A percentile compares a stretch with the other conserved stretches of the same genome.
These are phyloP conservation scores for Davidsoniella virescens DNA, from an alignment of 2,329 filamentous ascomycete genomes.

Conservation along the genomic window DNA sequence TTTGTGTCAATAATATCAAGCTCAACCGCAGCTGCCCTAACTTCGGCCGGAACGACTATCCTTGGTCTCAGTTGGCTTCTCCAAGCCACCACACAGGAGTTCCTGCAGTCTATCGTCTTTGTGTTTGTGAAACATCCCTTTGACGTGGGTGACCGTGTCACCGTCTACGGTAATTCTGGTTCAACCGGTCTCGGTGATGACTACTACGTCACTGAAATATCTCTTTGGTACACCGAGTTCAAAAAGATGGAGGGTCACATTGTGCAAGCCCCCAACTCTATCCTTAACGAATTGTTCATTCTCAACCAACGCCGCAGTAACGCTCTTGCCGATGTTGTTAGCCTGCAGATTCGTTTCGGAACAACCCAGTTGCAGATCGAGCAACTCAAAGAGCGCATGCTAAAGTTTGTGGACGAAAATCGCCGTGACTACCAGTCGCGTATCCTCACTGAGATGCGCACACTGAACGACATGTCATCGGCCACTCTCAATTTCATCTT, in stretches of 20 bases:
- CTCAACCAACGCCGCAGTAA: slow-evolving; percentile 87
- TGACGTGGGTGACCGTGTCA: slow-evolving; percentile 85
- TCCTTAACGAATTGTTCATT: slow-evolving; percentile 85
- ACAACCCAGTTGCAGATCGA: slow-evolving; percentile 74
- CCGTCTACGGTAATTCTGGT: slow-evolving; percentile 80
- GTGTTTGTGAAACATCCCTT: slow-evolving; percentile 97
- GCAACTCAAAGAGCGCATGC: slow-evolving; percentile 58
- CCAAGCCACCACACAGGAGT: slow-evolving; percentile 83
- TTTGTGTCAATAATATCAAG: slow-evolving; percentile 81
- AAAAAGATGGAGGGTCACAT: slow-evolving; percentile 98
- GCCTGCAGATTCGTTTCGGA: slow-evolving; percentile 74
- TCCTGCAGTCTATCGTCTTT: slow-evolving; percentile 84
- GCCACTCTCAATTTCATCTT: slow-evolving; percentile 86
- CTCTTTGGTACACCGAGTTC: slow-evolving; percentile 86
- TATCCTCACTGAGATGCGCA: slow-evolving; percentile 69
- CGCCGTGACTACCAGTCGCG: slow-evolving; percentile 81
- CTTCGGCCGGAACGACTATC: slow-evolving; percentile 74
- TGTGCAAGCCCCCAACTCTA: slow-evolving; percentile 87
- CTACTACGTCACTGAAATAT: slow-evolving; percentile 91
- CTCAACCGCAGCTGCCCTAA: slow-evolving; percentile 79
- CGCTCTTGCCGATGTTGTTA: slow-evolving; percentile 70
- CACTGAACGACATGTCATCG: slow-evolving; percentile 67
- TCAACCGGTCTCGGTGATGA: slow-evolving; percentile 67
- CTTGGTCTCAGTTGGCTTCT: slow-evolving; percentile 86
- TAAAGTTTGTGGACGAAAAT: slow-evolving; percentile 68